Base-by-base conservation (phyloP, 176 grass and related monocot species). In the Eleusine coracana region DNA sequence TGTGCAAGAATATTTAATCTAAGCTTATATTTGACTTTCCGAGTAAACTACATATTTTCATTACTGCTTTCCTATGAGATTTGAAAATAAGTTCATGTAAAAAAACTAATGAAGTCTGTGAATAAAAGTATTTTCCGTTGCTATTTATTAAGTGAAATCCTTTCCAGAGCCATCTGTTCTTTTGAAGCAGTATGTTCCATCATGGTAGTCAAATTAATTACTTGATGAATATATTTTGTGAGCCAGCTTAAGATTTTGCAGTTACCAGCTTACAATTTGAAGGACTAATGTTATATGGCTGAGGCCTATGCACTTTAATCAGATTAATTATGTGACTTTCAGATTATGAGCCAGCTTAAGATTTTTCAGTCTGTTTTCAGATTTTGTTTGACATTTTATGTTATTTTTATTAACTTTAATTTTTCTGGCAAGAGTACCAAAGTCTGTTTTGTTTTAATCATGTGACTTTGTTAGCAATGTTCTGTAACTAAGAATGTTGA, bases 401-500 rank as follows among this genome's bases (percentile, higher is more conserved):
- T 29, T 10, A 14, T 28, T 29, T 63, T 5, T 63, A 5, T 63
- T 63, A 63, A 14, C 3, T 29, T 63, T 63, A 28, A 63, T 63
- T 28, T 61, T 3, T 3, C 8, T 63, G 11, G 11, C 7, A 63
- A 63, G 12, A 39, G 36, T 25, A n/a, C 29, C 6, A 21, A 2
- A 39, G 20, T 31, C n/a, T 73, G 45, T 40, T 39, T 0, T 18
- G 16, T 62, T 45, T 44, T 36, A 23, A 16, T 20, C 73, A n/a
- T 46, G 34, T 80, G 69, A 66, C 80, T 58, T 74, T 74, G 17
- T 58, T 80, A 4, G 18, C 37, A 21, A 56, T 54, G 7, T 65
- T 67, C 66, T 56, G 25, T 66, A 13, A 29, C n/a, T 6, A 66
- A 2, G 2, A 79, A 51, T 34, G 46, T 42, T 23, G 1, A 27